Evolutionary conservation across 78 protist species (phyloP), one percentile per base, ranked within the genome.

Genomic region (Chrysochromulina parva): DNA sequence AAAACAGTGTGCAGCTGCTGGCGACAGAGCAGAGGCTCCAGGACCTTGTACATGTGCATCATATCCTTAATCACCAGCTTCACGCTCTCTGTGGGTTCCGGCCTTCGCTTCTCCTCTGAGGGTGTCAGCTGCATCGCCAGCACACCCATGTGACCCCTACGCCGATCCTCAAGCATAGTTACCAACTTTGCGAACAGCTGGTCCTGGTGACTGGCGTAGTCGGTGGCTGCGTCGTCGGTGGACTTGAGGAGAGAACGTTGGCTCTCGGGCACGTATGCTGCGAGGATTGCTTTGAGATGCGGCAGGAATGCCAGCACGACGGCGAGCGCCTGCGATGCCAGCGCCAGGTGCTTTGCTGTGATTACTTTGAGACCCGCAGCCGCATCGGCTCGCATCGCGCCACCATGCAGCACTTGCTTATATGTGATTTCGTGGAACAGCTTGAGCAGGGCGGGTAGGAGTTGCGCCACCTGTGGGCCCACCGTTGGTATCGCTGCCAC

Each of bases 91-190:
- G 78, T n/a, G 16, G 78, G 38, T 50, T 69, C 78, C 13, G 78
- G 78, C 78, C 17, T 28, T n/a, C 69, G 69, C 24, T 20, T 10
- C 20, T 6, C 69, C 9, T 16, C 69, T 3, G 69, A 16, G 3
- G 78, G 78, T 50, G 50, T 50, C 26, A 69, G 38, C 38, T 3
- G 16, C 13, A 2, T 50, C 13, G 52, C 5, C 16, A 69, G 38
- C 13, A 4, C 50, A 3, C 7, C 17, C 78, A 69, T 13, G 3
- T 17, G 78, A 10, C 78, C 78, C 13, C 78, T 28, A 3, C 78
- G 78, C 53, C 78, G 78, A 5, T 69, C 78, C 78, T 69, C 78
- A 50, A 69, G 78, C 13, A 69, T 69, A 50, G 78, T n/a, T 28
- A 69, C 78, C 16, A 69, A 69, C 50, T 69, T 69, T 6, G 78